Evolutionary conservation across 768 basidiomycete species (phyloP).

Genomic region (Cubamyces lactineus): DNA sequence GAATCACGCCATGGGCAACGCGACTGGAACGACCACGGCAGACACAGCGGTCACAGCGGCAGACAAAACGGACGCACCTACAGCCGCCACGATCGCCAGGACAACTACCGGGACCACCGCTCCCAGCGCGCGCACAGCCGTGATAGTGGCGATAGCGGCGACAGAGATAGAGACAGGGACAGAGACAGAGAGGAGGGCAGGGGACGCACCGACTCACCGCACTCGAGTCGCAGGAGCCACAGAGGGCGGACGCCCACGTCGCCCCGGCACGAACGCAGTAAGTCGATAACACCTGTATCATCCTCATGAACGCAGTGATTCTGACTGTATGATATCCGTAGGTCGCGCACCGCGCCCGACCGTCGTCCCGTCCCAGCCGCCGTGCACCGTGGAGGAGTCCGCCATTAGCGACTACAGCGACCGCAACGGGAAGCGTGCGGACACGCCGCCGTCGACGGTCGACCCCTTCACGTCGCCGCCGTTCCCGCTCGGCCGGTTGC

Average conservation of each 20-base stretch:
- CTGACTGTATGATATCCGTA: no score
- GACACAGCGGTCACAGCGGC: no score
- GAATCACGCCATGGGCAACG: no score
- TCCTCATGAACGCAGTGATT: no score
- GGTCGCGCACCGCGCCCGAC: no score
- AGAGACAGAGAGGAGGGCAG: not conserved
- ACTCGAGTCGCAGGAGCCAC: not conserved
- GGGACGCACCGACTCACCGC: not conserved
- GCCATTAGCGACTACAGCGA: not conserved
- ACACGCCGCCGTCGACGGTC: conserved; percentile 10
- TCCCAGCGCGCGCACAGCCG: not conserved
- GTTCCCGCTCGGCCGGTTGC: not conserved
- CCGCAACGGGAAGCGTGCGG: not conserved
- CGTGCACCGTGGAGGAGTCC: not conserved
- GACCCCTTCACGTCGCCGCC: not conserved
- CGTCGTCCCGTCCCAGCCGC: not conserved
- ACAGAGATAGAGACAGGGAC: not conserved
- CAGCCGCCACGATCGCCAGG: not conserved
- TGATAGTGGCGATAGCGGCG: not conserved
- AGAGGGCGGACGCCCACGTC: not conserved
- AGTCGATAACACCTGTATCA: not conserved
- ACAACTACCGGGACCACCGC: not conserved
- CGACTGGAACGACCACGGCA: no score
- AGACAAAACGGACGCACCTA: not conserved
- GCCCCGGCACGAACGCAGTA: not conserved